These are phyloP conservation scores for Lophiostoma macrostomum DNA, from an alignment of 495 filamentous ascomycete genomes.

Conservation along the genomic window DNA sequence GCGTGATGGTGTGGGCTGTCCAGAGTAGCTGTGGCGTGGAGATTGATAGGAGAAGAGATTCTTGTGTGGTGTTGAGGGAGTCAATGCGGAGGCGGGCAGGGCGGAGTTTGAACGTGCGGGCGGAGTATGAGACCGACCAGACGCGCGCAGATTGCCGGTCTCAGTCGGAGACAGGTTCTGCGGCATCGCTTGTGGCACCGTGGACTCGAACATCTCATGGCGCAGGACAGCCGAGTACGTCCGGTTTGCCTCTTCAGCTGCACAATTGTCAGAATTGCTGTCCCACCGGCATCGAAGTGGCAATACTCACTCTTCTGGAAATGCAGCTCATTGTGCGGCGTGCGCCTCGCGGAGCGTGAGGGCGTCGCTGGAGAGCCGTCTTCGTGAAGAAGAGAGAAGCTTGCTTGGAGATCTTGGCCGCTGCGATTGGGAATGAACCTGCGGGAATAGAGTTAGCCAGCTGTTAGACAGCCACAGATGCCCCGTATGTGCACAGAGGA, in stretches of 20 bases:
- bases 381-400: constrained; percentile 85
- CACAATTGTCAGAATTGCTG: constrained; percentile 39
- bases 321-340: constrained; percentile 84
- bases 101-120: constrained; percentile 57
- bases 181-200: constrained; percentile 77
- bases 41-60: constrained; percentile 94
- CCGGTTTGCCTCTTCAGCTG: constrained; percentile 90
- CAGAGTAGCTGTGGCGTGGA: constrained; percentile 66
- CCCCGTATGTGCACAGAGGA: constrained; percentile 1
- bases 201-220: constrained; percentile 83
- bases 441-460: constrained; percentile 15
- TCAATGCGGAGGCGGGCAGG: constrained; percentile 62
- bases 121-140: constrained; percentile 75
- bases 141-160: constrained; percentile 59
- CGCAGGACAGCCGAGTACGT: constrained; percentile 87
- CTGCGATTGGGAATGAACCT: constrained; percentile 96
- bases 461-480: not conserved
- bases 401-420: constrained; percentile 88
- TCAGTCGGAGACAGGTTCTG: constrained; percentile 60
- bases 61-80: constrained; percentile 93
- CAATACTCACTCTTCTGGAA: constrained; percentile 87
- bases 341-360: constrained; percentile 75
- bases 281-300: not conserved
- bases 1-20: constrained; percentile 78
- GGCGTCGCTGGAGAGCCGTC: constrained; percentile 90